These are phyloP conservation scores for Diaporthe ampelina DNA, from an alignment of 2,329 filamentous ascomycete genomes.

Conservation along the genomic window DNA sequence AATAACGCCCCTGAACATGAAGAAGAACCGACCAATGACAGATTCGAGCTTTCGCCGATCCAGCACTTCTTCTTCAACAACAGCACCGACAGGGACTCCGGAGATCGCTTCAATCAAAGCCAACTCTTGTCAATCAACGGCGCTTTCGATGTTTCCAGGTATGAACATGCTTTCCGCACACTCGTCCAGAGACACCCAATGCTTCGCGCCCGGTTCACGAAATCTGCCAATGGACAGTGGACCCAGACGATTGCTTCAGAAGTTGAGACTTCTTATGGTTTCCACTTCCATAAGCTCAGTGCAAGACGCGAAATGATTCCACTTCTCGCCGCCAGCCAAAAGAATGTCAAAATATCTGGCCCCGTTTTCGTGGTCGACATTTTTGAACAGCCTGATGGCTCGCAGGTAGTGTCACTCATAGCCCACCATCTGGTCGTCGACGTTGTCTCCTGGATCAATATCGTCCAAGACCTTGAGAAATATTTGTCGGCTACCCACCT, in stretches of 20 bases:
- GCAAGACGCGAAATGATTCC: background rate
- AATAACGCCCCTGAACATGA: background rate
- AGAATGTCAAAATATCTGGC: background rate
- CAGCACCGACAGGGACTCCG: slow-evolving; percentile 59
- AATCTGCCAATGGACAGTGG: background rate
- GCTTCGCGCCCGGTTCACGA: slow-evolving; percentile 45
- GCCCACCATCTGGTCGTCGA: slow-evolving; percentile 9
- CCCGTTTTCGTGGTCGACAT: background rate
- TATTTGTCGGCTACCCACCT: background rate
- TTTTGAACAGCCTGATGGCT: slow-evolving; percentile 7
- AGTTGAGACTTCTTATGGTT: background rate
- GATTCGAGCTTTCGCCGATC: slow-evolving; percentile 11
- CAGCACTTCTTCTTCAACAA: slow-evolving; percentile 17
- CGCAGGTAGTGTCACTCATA: background rate
- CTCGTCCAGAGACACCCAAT: slow-evolving; percentile 57
- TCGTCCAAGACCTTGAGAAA: slow-evolving; percentile 5
- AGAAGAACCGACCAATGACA: background rate
- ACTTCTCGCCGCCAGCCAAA: slow-evolving; percentile 4
- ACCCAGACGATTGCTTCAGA: background rate
- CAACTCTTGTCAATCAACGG: slow-evolving; percentile 48
- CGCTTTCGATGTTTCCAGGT: slow-evolving; percentile 52
- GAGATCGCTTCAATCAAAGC: slow-evolving; percentile 63
- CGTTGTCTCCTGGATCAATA: slow-evolving; percentile 16
- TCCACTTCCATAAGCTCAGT: background rate
- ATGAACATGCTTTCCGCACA: slow-evolving; percentile 59